Evolutionary conservation across 179 eudicot species (phyloP), one percentile per base, ranked within the genome.

Genomic region (Nepenthes alata): DNA sequence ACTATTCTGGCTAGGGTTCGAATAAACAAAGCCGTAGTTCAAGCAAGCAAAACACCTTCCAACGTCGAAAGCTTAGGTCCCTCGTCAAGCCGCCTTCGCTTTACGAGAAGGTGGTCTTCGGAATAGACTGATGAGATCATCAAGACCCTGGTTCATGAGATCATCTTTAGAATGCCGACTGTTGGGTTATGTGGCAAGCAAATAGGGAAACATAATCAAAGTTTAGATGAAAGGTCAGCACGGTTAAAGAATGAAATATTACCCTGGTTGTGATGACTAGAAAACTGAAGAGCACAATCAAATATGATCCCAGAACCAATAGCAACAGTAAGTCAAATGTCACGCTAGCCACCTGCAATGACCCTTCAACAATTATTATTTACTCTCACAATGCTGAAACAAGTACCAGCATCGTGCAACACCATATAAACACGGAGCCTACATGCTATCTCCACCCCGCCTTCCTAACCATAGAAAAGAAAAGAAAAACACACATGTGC

Each of bases 71-170:
- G 16, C 35, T 54, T 61, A 55, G 45, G 25, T 57, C 59, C 51
- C 16, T 39, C 48, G 74, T 81, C 71, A 91, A 61, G 88, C 77
- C 67, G 91, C 50, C 74, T 91, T 91, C 49, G 81, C 83, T 76
- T 88, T 91, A 15, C 96, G 85, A 3, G 95, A 93, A 55, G 95
- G 86, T 61, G 98, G 98, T 55, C 90, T 85, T 37, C 98, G 89
- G 72, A 93, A 93, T 63, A 93, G 74, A 66, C 96, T 85, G 75
- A 93, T 93, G 67, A 93, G 90, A 87, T 93, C 98, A 63, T 93
- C 96, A 48, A 93, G 83, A 69, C 98, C 96, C 96, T 88, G 84
- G 51, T 60, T 48, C 59, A 51, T 51, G n/a, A 58, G 5, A 35
- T 15, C 5, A 52, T 47, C 25, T 54, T 63, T n/a, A 44, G 13